Evolutionary conservation across 768 basidiomycete genomes (phyloP), one percentile per base, ranked within the genome.

Genomic region (Boletus tomentosulus): DNA sequence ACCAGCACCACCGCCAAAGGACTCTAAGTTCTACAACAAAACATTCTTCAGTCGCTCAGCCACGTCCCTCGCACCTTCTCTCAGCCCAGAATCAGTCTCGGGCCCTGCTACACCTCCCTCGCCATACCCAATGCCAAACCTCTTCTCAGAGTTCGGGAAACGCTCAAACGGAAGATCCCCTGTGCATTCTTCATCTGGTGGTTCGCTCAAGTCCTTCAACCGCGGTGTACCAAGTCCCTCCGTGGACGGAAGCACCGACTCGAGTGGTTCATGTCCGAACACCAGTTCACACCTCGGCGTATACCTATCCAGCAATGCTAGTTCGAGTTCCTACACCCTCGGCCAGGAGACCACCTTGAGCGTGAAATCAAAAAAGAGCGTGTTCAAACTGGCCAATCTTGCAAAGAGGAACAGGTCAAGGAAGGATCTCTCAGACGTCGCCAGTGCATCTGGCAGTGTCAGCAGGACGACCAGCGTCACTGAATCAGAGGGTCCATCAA

Each of bases 1-100:
- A 19, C 19, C 73, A 33, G 81, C 80, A 7, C 79, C 74, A 2
- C 86, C 86, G 0, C 85, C 85, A 38, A 87, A 88, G 68, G 86
- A 88, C 50, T 47, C 57, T 0, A 2, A 48, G 0, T 42, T 57
- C 4, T 66, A 68, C 60, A 71, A 62, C 59, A 72, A 57, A 48
- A 68, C 73, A 11, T 55, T 76, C 59, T 71, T 71, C 60, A 73
- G 60, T 25, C 74, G 74, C 42, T 81, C 81, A 2, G 67, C 80
- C 49, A 62, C 73, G 27, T 81, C 80, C 9, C 72, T 82, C 37
- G 71, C 75, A 9, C 77, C 77, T 25, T 73, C 76, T 1, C 58
- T 68, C 46, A 62, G 51, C 35, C 60, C 65, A 37, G 60, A 60
- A 0, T 62, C 63, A 0, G 6, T 11, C 16, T 60, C 57, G 0